Conservation (phyloP, 2,329 filamentous ascomycete genomes). For the Botrytis elliptica region DNA sequence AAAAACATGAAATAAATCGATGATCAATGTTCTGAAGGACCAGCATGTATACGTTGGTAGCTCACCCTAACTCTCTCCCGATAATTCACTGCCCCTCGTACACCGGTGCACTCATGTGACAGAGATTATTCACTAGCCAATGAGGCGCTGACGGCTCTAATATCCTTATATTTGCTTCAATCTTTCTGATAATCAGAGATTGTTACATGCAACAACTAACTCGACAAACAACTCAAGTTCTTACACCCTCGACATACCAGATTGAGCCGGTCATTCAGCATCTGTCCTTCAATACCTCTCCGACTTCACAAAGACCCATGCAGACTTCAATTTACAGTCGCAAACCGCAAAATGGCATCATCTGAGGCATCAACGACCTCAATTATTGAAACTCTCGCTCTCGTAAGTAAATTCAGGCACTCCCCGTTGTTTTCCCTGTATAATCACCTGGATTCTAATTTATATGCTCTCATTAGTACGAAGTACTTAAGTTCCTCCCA, state of each 20-base stretch:
- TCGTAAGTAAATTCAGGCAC: not conserved
- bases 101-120: not conserved
- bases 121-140: not conserved
- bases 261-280: not conserved
- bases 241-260: not conserved
- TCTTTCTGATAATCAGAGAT: not conserved
- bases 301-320: not conserved
- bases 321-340: not conserved
- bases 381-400: not conserved
- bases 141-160: not conserved
- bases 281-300: not conserved
- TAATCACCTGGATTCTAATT: not conserved
- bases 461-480: not conserved
- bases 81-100: not conserved
- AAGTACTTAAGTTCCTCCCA: not conserved
- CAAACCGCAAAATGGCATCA: not conserved
- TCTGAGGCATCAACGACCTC: no score
- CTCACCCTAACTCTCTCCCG: not conserved
- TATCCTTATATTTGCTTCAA: not conserved
- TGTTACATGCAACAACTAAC: not conserved
- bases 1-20: not conserved
- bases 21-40: fast-evolving
- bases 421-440: not conserved
- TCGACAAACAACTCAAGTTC: not conserved
- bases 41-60: not conserved